Base-by-base conservation (phyloP, 768 basidiomycete species). In the Collybia sp. region DNA sequence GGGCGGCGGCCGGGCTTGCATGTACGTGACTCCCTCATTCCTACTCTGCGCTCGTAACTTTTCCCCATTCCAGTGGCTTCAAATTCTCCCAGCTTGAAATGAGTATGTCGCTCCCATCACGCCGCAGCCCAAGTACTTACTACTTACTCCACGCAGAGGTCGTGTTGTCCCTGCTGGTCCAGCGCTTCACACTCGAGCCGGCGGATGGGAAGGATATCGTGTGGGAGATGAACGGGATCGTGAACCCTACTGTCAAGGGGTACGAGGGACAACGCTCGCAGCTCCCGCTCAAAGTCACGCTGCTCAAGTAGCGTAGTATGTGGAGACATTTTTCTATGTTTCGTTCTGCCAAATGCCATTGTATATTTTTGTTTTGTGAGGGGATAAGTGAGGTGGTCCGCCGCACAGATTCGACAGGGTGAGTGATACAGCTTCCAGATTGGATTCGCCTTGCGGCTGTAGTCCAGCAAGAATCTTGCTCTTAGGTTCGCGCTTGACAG, bases 61-160 rank as follows among this genome's bases (percentile, higher is more conserved):
- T 8, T 18, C 32, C 34, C n/a, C n/a, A n/a, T n/a, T n/a, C n/a
- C 46, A 74, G 73, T 30, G 77, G 75, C 0, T 76, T 77, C 63
- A 77, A 77, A 53, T 78, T 80, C 60, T 69, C 76, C 1, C 70
- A 77, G 49, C 60, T 79, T 5, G 76, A 78, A 54, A 75, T 76
- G 63, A 77, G 76, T 77, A 18, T 10, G 35, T 37, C 35, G 4
- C 35, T 3, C 17, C 35, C 13, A n/a, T 6, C 13, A 10, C 13
- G 35, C 35, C 17, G 17, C 13, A 37, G 15, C 35, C 13, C 10
- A 10, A 37, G 35, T 18, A 18, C 17, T 13, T 15, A n/a, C n/a
- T n/a, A n/a, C n/a, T n/a, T n/a, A n/a, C n/a, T n/a, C n/a, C n/a
- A n/a, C n/a, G n/a, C 35, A 37, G 35, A 37, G 35, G 35, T 37